phyloP scores from a whole-genome alignment of 805 yeast species.

The Priceomyces castillae region DNA sequence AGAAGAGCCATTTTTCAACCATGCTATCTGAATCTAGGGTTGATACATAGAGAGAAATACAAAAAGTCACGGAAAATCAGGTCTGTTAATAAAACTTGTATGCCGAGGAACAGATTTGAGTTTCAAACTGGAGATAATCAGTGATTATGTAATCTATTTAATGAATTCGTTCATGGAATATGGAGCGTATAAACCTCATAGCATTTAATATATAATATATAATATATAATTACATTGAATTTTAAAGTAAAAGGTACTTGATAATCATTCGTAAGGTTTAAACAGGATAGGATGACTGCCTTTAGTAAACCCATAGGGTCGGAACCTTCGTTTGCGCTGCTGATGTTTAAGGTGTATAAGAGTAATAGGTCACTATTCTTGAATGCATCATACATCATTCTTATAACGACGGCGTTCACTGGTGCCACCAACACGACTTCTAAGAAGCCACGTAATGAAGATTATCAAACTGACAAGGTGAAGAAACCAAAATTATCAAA shows the following conservation, averaged over 20 bases:
- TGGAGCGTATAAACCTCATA: background rate
- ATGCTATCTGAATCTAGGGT: slow-evolving; percentile 7
- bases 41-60: background rate
- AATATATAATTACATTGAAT: background rate
- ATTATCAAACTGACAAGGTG: slow-evolving; percentile 8
- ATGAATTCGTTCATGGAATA: background rate
- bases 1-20: slow-evolving; percentile 24
- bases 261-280: background rate
- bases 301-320: background rate
- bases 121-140: background rate
- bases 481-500: slow-evolving; percentile 25
- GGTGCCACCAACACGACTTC: slow-evolving; percentile 34
- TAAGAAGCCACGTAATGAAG: slow-evolving; percentile 11
- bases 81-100: slow-evolving; percentile 28
- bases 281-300: background rate
- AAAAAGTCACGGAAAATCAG: slow-evolving; percentile 5
- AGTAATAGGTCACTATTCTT: slow-evolving; percentile 39
- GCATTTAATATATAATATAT: background rate
- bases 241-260: background rate
- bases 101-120: too few relatives aligned
- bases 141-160: background rate
- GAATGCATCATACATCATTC: slow-evolving; percentile 40
- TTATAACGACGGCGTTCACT: slow-evolving; percentile 42
- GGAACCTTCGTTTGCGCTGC: slow-evolving; percentile 1
- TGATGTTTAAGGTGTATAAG: slow-evolving; percentile 33